These are phyloP conservation scores for Linum usitatissimum DNA, from an alignment of 345 rosid species.

Conservation along the genomic window DNA sequence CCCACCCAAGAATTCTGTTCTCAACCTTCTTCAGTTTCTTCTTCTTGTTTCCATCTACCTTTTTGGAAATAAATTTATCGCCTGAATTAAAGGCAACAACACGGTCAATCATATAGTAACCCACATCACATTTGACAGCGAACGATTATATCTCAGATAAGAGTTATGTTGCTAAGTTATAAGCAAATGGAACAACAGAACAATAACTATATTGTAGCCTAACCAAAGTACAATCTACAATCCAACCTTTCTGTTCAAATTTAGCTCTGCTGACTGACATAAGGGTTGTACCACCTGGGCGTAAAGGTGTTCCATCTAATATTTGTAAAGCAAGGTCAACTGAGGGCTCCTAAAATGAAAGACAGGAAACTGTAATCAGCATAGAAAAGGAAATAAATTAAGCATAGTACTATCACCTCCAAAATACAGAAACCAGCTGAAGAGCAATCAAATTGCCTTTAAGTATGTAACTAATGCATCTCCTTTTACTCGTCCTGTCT, in stretches of 20 bases:
- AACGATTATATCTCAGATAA: not conserved
- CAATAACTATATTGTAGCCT: not conserved
- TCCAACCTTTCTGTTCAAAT: constrained; percentile 78
- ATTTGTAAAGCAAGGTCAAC: constrained; percentile 85
- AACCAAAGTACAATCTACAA: not conserved
- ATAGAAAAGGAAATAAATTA: not conserved
- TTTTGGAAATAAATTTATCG: constrained; percentile 65
- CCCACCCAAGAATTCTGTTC: constrained; percentile 96
- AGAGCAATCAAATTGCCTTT: constrained; percentile 47
- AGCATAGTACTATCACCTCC: constrained; percentile 8
- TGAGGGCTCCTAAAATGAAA: constrained; percentile 68
- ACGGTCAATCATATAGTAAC: constrained; percentile 6
- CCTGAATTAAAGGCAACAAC: constrained; percentile 39
- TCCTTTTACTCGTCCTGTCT: constrained; percentile 79
- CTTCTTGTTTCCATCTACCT: constrained; percentile 76
- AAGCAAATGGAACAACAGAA: constrained; percentile 10
- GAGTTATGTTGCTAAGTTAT: not conserved
- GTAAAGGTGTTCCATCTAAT: constrained; percentile 89
- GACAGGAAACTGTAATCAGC: not conserved
- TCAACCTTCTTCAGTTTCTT: constrained; percentile 84
- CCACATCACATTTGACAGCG: not conserved
- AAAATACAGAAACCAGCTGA: constrained; percentile 1
- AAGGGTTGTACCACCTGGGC: constrained; percentile 57
- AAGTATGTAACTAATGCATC: constrained; percentile 90
- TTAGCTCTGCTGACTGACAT: constrained; percentile 82